Evolutionary conservation across 441 rosid genomes (phyloP).

Genomic region (Omphalea diandra): DNA sequence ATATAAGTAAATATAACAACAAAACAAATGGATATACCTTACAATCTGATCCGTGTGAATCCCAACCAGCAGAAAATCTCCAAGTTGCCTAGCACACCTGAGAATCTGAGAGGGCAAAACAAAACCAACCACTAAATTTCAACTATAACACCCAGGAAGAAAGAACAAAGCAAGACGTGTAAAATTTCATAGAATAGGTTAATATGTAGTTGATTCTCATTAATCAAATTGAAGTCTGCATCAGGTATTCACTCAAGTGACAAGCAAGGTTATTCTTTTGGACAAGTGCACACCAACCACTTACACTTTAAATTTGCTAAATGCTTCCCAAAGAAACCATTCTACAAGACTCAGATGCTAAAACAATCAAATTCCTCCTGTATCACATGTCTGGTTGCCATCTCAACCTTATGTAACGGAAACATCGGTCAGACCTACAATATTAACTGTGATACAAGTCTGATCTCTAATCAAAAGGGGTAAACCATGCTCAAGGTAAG

Average conservation of each 20-base stretch:
- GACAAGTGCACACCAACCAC: background rate
- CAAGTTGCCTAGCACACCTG: slow-evolving; percentile 81
- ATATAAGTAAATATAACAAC: background rate
- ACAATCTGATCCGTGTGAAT: slow-evolving; percentile 80
- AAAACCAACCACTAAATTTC: background rate
- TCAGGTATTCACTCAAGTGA: background rate
- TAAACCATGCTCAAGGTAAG: background rate
- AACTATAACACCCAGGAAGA: background rate
- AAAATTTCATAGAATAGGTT: background rate
- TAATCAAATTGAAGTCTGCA: background rate
- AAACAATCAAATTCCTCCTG: background rate
- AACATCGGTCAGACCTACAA: background rate
- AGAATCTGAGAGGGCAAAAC: slow-evolving; percentile 56
- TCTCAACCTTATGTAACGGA: background rate
- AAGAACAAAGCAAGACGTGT: background rate
- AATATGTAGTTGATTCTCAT: background rate
- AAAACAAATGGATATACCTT: slow-evolving; percentile 45
- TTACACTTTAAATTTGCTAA: background rate
- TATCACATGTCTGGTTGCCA: background rate
- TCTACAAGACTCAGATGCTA: background rate
- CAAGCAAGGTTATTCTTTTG: background rate
- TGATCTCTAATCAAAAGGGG: background rate
- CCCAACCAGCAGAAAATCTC: slow-evolving; percentile 91
- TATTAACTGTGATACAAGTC: background rate
- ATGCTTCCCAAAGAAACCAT: background rate